Base-by-base conservation (phyloP, 2,329 filamentous ascomycete genomes). In the Beauveria bassiana region DNA sequence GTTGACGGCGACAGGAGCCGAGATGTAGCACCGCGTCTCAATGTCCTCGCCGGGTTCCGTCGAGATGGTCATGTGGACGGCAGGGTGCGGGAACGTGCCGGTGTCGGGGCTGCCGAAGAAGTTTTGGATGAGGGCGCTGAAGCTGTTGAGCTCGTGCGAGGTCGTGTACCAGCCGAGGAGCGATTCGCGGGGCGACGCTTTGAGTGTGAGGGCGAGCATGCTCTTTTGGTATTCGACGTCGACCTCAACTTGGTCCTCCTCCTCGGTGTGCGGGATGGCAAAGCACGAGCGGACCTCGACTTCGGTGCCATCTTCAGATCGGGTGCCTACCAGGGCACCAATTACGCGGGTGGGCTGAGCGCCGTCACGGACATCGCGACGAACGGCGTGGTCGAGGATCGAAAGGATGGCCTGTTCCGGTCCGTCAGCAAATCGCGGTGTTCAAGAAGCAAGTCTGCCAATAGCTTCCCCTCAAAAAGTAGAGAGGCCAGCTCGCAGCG, bases 191-290 rank as follows among this genome's bases (percentile, higher is more conserved):
- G 95, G 95, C 76, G 92, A 90, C 62, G 93, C 93, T 79, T 93
- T 93, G 68, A 98, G 86, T 75, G 96, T 93, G 69, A 99, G 82
- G 63, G 90, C 89, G 62, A 98, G 87, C 95, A 99, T 99, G 77
- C 93, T 93, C 85, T 98, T 98, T 80, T 99, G 95, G 79, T 98
- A 99, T 78, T 99, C 95, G 84, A 99, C 96, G 75, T 99, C 95
- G 66, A 99, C 95, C 78, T 99, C 95, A 71, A 99, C 95, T 78
- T 99, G 95, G 78, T 99, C 95, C 74, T 93, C 90, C 69, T 93
- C 96, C 80, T 99, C 95, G 68, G 93, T 98, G 81, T 99, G 95
- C 68, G 93, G 93, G 72, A 99, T 96, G 68, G 95, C 95, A 75
- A 99, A 99, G 80, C 91, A 93, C 73, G 91, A 96, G 73, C 91